These are phyloP conservation scores for Leccinum boreale DNA, from an alignment of 768 basidiomycete genomes.

Conservation along the genomic window DNA sequence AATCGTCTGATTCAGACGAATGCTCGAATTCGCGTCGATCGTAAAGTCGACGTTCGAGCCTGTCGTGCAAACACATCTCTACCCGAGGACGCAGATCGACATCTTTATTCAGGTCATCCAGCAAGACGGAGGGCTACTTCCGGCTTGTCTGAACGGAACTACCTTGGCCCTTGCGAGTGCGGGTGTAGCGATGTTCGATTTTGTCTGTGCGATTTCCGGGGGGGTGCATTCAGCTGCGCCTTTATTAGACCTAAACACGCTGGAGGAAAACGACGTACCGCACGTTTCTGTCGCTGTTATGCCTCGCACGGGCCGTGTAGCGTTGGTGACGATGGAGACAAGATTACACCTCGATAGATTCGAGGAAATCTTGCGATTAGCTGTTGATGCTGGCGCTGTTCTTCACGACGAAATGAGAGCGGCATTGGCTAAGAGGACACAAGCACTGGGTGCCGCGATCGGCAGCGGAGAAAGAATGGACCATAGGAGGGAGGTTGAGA, in stretches of 20 bases:
- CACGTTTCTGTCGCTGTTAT: conserved; percentile 86
- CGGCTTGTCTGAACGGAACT: conserved; percentile 91
- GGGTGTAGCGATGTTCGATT: conserved; percentile 87
- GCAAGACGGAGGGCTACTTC: conserved; percentile 89
- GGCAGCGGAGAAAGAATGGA: conserved; percentile 40
- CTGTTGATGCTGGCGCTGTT: conserved; percentile 70
- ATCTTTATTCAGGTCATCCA: conserved; percentile 91
- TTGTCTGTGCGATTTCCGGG: conserved; percentile 85
- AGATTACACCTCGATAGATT: conserved; percentile 91
- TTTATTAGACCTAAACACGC: conserved; percentile 80
- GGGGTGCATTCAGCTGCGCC: conserved; percentile 81
- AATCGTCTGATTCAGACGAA: conserved; percentile 51
- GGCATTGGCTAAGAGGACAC: conserved; percentile 64
- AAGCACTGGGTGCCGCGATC: conserved; percentile 59
- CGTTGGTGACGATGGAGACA: conserved; percentile 91
- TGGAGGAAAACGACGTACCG: conserved; percentile 92
- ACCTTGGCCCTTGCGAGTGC: conserved; percentile 89
- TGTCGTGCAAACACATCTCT: conserved; percentile 84
- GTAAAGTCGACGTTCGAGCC: conserved; percentile 97
- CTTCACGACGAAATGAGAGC: conserved; percentile 82
- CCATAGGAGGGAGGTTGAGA: conserved; percentile 33
- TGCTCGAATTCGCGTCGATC: conserved; percentile 80
- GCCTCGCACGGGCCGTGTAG: conserved; percentile 80
- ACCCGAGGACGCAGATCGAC: conserved; percentile 93
- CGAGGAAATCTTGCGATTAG: conserved; percentile 81